A percentile compares a stretch with the other conserved stretches of the same genome.
These are phyloP conservation scores for Neostapfia colusana DNA, from an alignment of 176 grass and related monocot genomes.

Conservation along the genomic window DNA sequence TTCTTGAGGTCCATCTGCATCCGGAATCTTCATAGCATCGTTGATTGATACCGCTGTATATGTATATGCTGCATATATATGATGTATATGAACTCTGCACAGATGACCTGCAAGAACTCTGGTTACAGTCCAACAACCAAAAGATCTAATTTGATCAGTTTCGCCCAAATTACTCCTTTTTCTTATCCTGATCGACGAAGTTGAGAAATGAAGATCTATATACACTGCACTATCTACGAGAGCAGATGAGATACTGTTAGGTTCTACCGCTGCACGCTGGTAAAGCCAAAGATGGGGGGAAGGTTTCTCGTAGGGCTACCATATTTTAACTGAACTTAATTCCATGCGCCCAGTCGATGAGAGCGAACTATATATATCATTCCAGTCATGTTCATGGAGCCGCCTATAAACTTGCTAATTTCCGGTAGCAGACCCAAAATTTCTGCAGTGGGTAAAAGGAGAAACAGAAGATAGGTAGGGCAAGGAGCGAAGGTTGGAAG, in stretches of 20 bases:
- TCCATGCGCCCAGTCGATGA: not conserved
- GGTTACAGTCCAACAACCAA: not conserved
- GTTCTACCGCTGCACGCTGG: not conserved
- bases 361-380: not conserved
- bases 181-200: not conserved
- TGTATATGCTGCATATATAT: not conserved
- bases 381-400: not conserved
- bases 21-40: not conserved
- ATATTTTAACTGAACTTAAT: not conserved
- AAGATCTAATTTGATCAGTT: not conserved
- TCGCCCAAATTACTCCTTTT: not conserved
- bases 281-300: not conserved
- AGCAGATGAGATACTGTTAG: not conserved
- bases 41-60: too few relatives aligned
- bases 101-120: not conserved
- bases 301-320: not conserved
- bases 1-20: not conserved
- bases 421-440: not conserved
- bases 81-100: not conserved
- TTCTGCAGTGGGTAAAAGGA: not conserved
- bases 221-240: not conserved
- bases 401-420: not conserved
- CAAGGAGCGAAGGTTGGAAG: not conserved
- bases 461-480: not conserved
- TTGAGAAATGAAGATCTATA: not conserved